Conservation (phyloP, 2,329 filamentous ascomycete genomes). For the Colletotrichum tropicicola region DNA sequence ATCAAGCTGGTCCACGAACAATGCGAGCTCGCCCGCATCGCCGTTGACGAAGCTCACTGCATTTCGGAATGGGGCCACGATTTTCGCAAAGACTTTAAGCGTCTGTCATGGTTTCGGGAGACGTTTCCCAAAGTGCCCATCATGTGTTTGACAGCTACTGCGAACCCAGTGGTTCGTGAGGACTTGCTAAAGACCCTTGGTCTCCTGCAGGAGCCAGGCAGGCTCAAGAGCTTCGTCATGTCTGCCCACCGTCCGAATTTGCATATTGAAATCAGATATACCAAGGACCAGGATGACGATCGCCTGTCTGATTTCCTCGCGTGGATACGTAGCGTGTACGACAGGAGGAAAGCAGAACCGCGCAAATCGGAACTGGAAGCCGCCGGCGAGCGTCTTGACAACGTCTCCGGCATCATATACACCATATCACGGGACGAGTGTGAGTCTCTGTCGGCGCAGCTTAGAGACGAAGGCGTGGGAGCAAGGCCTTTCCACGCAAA, state of each 20-base stretch:
- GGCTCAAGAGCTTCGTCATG: conserved; percentile 81
- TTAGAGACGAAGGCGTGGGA: conserved; percentile 75
- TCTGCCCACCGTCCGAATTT: conserved; percentile 86
- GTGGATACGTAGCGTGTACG: conserved; percentile 81
- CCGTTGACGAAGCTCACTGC: conserved; percentile 94
- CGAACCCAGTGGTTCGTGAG: conserved; percentile 80
- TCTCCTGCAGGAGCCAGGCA: conserved; percentile 65
- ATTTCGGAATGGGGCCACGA: conserved; percentile 99
- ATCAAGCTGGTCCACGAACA: conserved; percentile 80
- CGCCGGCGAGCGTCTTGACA: conserved; percentile 64
- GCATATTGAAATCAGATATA: conserved; percentile 90
- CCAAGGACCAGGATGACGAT: conserved; percentile 76
- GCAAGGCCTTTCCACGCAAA: conserved; percentile 79
- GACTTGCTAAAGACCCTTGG: conserved; percentile 83
- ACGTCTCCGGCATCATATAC: conserved; percentile 82
- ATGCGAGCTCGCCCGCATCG: conserved; percentile 85
- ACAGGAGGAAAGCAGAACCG: conserved; percentile 68
- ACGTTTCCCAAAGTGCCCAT: conserved; percentile 87
- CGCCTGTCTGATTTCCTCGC: conserved; percentile 77
- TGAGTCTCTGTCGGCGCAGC: conserved; percentile 72
- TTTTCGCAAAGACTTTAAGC: conserved; percentile 92
- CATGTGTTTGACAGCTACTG: conserved; percentile 92
- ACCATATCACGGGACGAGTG: conserved; percentile 80
- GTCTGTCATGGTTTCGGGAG: conserved; percentile 84
- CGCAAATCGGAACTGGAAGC: conserved; percentile 67